These are phyloP conservation scores for Eremothecium gossypii DNA, from an alignment of 1,139 yeast species.

Conservation along the genomic window DNA sequence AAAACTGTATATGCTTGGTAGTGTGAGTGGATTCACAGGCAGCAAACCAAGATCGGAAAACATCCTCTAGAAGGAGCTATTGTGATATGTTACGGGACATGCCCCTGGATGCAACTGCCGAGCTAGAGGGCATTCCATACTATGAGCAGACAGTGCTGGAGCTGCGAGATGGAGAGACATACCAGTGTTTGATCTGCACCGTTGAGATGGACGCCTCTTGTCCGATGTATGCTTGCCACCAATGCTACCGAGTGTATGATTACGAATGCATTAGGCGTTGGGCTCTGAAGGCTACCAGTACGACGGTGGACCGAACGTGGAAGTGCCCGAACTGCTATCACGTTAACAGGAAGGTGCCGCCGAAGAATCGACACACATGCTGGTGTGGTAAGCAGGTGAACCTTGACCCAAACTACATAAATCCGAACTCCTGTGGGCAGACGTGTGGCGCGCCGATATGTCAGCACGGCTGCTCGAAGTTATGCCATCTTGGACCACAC, in stretches of 20 bases:
- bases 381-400: conserved; percentile 82
- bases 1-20: no score
- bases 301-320: conserved; percentile 53
- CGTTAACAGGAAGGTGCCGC: conserved; percentile 45
- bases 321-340: conserved; percentile 81
- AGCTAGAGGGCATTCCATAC: conserved; percentile 16
- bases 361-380: conserved; percentile 50
- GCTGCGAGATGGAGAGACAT: conserved; percentile 52
- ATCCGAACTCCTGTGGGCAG: conserved; percentile 88
- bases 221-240: conserved; percentile 62
- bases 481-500: conserved; percentile 90
- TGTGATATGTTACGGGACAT: no score
- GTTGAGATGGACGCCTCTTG: conserved; percentile 65
- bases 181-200: conserved; percentile 76
- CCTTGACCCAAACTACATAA: conserved; percentile 50
- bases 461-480: conserved; percentile 63
- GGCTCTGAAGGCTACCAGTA: conserved; percentile 69
- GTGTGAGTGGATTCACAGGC: no score
- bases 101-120: no score
- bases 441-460: conserved; percentile 52
- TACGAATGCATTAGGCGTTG: conserved; percentile 71
- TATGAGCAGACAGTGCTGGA: conserved; percentile 28
- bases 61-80: no score
- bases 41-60: no score
- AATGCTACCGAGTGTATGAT: conserved; percentile 74